Base-by-base conservation (phyloP, 176 grass and related monocot genomes). In the Coix lacrymajobi region DNA sequence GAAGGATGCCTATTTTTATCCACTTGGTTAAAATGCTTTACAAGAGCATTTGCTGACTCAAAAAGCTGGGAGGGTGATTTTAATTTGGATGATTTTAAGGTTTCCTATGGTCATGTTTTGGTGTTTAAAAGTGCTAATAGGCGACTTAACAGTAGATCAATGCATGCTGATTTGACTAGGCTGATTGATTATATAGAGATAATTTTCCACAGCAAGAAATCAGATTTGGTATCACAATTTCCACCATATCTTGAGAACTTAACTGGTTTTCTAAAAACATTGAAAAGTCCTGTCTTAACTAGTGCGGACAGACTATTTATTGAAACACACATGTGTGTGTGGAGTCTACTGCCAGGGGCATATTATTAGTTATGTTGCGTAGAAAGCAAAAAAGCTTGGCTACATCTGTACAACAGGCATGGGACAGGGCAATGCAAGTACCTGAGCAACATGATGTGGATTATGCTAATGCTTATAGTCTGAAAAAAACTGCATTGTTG, bases 341-440 rank as follows among this genome's bases (percentile, higher is more conserved):
- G n/a, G 68, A 71, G 22, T 44, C 38, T 16, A 1, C 22, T 28
- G 38, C 39, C 0, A 44, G 68, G 68, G 68, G 68, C 5, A 8
- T 71, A 0, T 71, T 71, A 2, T 71, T 71, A 24, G 0, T 71
- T 71, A 1, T 5, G 2, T 0, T 71, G 38, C 11, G n/a, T 8
- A 44, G 1, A 71, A 71, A 44, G 39, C 15, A 8, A 2, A 71
- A 71, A 3, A 71, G 39, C 2, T 71, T 71, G 20, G 3, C 1
- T 22, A 0, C 0, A 5, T 0, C 0, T 22, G 0, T 5, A 4
- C 17, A 38, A 20, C 0, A 0, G 6, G 4, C 0, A 43, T 44
- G 38, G 68, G 12, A 71, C 6, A 1, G 3, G 20, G 66, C 66
- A 41, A 24, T 7, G 2, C 0, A 12, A 24, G 5, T 45, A 45